These are phyloP conservation scores for Vigna hirtella DNA, from an alignment of 306 rosid species.

Conservation along the genomic window DNA sequence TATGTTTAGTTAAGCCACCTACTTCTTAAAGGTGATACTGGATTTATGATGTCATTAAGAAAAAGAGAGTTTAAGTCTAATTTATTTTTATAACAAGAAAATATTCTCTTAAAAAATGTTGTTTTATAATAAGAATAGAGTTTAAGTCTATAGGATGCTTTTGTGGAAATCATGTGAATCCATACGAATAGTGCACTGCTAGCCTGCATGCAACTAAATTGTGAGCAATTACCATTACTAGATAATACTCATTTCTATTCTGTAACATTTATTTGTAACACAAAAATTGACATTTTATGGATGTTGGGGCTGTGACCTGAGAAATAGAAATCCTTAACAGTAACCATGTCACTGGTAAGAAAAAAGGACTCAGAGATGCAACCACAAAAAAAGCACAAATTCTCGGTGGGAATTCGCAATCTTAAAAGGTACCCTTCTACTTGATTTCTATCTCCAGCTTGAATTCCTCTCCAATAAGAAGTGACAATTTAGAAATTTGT, in stretches of 20 bases:
- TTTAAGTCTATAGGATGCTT: background rate
- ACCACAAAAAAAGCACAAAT: background rate
- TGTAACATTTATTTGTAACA: slow-evolving; percentile 13
- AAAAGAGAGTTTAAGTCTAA: too few species aligned
- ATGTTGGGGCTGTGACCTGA: background rate
- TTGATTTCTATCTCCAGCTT: slow-evolving; percentile 47
- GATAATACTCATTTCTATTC: background rate
- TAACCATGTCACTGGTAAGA: background rate
- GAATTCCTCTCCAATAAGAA: slow-evolving; percentile 73
- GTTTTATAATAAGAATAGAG: too few species aligned
- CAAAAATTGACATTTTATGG: slow-evolving; percentile 9
- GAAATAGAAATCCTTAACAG: background rate
- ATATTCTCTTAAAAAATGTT: too few species aligned
- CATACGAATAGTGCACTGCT: background rate
- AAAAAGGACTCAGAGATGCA: background rate
- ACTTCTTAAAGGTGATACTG: too few species aligned
- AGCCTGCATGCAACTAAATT: background rate
- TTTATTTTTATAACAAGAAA: too few species aligned
- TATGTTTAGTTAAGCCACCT: too few species aligned
- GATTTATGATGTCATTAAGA: too few species aligned
- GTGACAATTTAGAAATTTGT: slow-evolving; percentile 56
- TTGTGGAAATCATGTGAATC: background rate
- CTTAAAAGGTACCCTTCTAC: slow-evolving; percentile 24
- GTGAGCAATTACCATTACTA: background rate
- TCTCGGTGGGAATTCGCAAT: slow-evolving; percentile 7